Conservation (phyloP, 805 yeast genomes). For the Yamadazyma ubonensis region DNA sequence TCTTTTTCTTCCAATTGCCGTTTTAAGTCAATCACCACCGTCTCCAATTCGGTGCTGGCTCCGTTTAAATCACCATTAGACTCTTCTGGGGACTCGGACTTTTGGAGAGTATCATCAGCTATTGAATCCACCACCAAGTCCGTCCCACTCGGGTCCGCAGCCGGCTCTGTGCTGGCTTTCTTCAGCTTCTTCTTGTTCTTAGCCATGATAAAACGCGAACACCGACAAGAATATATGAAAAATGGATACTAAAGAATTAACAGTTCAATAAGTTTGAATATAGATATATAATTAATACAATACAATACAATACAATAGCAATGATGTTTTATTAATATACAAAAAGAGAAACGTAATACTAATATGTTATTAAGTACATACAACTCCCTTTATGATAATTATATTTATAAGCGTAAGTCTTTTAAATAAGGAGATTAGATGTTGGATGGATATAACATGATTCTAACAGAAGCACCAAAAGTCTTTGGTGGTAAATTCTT, state of each 20-base stretch:
- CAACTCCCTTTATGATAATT: slow-evolving; percentile 15
- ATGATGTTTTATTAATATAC: slow-evolving; percentile 10
- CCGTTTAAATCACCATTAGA: too few species aligned
- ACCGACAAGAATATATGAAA: too few species aligned
- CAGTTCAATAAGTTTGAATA: too few species aligned
- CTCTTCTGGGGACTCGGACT: too few species aligned
- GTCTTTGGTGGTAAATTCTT: slow-evolving; percentile 99
- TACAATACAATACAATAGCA: neutral
- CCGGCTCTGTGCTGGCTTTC: slow-evolving; percentile 4
- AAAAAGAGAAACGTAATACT: slow-evolving; percentile 8
- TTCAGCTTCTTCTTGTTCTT: slow-evolving; percentile 19
- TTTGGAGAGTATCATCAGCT: too few species aligned
- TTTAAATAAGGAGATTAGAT: slow-evolving; percentile 56
- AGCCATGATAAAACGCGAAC: slow-evolving; percentile 14
- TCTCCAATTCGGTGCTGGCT: slow-evolving; percentile 3
- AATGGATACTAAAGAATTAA: too few species aligned
- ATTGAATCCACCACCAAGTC: too few species aligned
- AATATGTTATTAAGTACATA: slow-evolving; percentile 10
- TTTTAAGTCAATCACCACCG: slow-evolving; percentile 8
- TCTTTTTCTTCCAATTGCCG: slow-evolving; percentile 9
- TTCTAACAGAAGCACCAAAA: slow-evolving; percentile 99
- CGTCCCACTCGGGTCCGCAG: neutral
- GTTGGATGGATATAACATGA: slow-evolving; percentile 99
- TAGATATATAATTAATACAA: neutral
- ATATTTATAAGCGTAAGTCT: slow-evolving; percentile 15